These are phyloP conservation scores for Ceriops tagal DNA, from an alignment of 345 rosid species.

Conservation along the genomic window DNA sequence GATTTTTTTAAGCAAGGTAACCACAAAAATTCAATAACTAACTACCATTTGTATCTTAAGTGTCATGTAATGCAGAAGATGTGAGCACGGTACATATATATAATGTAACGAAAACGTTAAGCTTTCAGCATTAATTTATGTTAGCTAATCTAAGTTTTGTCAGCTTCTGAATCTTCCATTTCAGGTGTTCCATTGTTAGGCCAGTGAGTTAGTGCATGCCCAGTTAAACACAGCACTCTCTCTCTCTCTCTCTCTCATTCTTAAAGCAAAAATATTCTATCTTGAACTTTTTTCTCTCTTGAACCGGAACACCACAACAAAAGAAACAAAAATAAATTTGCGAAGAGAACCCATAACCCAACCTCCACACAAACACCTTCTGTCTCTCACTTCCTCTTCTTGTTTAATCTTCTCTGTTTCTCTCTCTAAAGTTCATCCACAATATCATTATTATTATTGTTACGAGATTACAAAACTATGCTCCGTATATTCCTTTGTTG, in stretches of 20 bases:
- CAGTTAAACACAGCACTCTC: conserved; percentile 23
- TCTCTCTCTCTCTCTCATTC: not conserved
- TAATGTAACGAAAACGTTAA: no score
- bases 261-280: conserved; percentile 11
- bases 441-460: conserved; percentile 14
- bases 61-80: not conserved
- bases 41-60: no score
- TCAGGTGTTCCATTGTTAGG: not conserved
- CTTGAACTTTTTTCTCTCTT: not conserved
- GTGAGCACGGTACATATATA: not conserved
- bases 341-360: conserved; percentile 11
- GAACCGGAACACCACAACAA: not conserved
- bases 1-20: no score
- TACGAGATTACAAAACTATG: conserved; percentile 16
- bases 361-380: conserved; percentile 2
- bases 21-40: no score
- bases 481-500: conserved; percentile 26
- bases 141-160: not conserved
- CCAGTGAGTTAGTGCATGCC: conserved; percentile 24
- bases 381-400: conserved; percentile 4
- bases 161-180: conserved; percentile 3
- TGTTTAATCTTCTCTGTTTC: not conserved
- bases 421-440: conserved; percentile 13
- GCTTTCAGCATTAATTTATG: not conserved
- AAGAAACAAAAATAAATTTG: not conserved